phyloP scores from a whole-genome alignment of 352 stramenopile genomes.

The Thalassiosira sp. region DNA sequence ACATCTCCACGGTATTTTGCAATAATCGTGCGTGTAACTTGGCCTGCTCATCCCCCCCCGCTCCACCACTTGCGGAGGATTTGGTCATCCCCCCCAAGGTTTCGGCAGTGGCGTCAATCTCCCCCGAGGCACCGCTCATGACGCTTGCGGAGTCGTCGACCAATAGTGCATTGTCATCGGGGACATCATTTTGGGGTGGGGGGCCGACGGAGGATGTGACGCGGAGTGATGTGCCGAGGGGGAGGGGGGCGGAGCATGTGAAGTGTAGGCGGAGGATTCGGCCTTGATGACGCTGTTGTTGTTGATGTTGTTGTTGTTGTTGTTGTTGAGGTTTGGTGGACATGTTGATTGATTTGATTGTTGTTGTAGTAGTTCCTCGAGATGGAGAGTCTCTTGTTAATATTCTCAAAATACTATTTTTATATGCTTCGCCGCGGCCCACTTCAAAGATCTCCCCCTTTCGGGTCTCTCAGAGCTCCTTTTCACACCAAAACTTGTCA shows the following conservation, averaged over 20 bases:
- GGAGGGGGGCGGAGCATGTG: constrained; percentile 58
- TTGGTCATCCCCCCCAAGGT: not conserved
- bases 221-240: constrained; percentile 67
- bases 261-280: constrained; percentile 73
- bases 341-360: too few species aligned
- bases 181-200: constrained; percentile 12
- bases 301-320: not conserved
- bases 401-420: too few species aligned
- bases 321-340: not conserved
- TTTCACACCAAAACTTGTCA: too few species aligned
- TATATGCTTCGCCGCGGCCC: too few species aligned
- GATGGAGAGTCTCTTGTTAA: too few species aligned
- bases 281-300: constrained; percentile 38
- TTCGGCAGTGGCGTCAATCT: constrained; percentile 12
- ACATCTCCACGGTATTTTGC: constrained; percentile 86
- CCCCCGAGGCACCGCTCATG: not conserved
- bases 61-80: too few species aligned
- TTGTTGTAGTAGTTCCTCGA: too few species aligned
- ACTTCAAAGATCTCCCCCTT: too few species aligned
- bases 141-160: constrained; percentile 5
- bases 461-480: too few species aligned
- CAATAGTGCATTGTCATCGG: constrained; percentile 25
- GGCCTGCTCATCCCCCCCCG: constrained; percentile 1
- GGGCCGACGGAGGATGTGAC: constrained; percentile 56
- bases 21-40: constrained; percentile 35